Evolutionary conservation across 768 basidiomycete species (phyloP).

Genomic region (Arthromyces matolae): DNA sequence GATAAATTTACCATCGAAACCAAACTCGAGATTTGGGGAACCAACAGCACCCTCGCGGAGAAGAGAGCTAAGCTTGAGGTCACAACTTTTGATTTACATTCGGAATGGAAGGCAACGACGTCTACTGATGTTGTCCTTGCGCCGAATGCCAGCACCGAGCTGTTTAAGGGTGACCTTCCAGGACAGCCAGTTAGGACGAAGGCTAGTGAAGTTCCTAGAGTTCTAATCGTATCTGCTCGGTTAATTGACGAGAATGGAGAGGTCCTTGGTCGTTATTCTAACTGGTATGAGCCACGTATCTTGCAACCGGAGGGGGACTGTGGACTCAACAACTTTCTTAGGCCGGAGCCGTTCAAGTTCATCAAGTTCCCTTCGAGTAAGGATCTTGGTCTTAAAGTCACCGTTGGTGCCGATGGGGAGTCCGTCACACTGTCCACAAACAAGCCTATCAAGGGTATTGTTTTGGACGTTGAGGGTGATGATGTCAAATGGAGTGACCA

Average conservation of each 20-base stretch:
- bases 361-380: conserved; percentile 70
- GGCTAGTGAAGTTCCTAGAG: conserved; percentile 58
- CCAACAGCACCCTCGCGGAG: conserved; percentile 66
- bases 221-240: conserved; percentile 69
- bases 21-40: conserved; percentile 80
- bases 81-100: conserved; percentile 58
- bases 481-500: conserved; percentile 85
- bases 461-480: conserved; percentile 73
- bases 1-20: conserved; percentile 66
- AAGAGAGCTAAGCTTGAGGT: conserved; percentile 64
- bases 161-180: conserved; percentile 68
- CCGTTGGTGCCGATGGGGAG: conserved; percentile 50
- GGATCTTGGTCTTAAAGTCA: conserved; percentile 56
- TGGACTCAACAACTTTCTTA: conserved; percentile 26
- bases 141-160: conserved; percentile 78
- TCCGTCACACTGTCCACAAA: conserved; percentile 51
- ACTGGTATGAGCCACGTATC: conserved; percentile 52
- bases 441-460: conserved; percentile 83
- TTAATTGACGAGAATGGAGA: conserved; percentile 51
- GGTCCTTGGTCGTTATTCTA: conserved; percentile 69
- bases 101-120: conserved; percentile 56
- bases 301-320: background rate
- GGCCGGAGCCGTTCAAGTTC: conserved; percentile 96
- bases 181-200: conserved; percentile 72
- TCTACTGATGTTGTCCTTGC: conserved; percentile 50